Evolutionary conservation across 768 basidiomycete genomes (phyloP).

Genomic region (Leccinum boreale): DNA sequence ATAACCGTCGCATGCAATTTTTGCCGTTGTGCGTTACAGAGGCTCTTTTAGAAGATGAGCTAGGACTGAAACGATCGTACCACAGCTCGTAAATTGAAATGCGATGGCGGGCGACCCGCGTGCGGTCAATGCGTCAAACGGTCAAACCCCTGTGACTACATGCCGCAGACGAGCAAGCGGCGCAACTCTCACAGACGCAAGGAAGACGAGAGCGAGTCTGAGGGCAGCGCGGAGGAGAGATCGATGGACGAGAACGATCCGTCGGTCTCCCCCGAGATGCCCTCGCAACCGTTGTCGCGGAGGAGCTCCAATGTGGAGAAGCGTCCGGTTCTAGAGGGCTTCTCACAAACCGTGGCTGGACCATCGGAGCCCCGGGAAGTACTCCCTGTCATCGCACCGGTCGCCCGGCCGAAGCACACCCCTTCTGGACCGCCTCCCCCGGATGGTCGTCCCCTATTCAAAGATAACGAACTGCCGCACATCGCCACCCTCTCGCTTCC

Average conservation of each 20-base stretch:
- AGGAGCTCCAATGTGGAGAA: conserved; percentile 37
- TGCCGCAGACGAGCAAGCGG: conserved; percentile 68
- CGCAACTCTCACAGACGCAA: conserved; percentile 62
- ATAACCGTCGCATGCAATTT: conserved; percentile 90
- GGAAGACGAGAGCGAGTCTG: conserved; percentile 56
- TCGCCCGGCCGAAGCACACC: conserved; percentile 28
- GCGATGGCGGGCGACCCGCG: conserved; percentile 80
- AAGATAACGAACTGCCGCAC: conserved; percentile 65
- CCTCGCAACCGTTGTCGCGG: conserved; percentile 34
- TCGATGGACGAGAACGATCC: conserved; percentile 50
- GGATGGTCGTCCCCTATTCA: conserved; percentile 45
- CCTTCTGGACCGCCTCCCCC: conserved; percentile 21
- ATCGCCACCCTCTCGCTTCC: conserved; percentile 67
- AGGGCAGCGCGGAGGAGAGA: conserved; percentile 61
- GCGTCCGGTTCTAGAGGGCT: conserved; percentile 32
- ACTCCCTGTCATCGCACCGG: conserved; percentile 36
- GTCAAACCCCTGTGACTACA: conserved; percentile 75
- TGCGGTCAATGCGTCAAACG: conserved; percentile 82
- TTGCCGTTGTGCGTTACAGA: conserved; percentile 69
- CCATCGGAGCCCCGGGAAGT: conserved; percentile 46
- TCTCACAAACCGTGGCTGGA: conserved; percentile 28
- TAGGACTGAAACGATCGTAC: conserved; percentile 19
- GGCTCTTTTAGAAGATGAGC: conserved; percentile 8
- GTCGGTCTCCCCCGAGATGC: conserved; percentile 54
- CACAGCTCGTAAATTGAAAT: conserved; percentile 82